Evolutionary conservation across 495 filamentous ascomycete genomes (phyloP).

Genomic region (Daldinia vernicosa): DNA sequence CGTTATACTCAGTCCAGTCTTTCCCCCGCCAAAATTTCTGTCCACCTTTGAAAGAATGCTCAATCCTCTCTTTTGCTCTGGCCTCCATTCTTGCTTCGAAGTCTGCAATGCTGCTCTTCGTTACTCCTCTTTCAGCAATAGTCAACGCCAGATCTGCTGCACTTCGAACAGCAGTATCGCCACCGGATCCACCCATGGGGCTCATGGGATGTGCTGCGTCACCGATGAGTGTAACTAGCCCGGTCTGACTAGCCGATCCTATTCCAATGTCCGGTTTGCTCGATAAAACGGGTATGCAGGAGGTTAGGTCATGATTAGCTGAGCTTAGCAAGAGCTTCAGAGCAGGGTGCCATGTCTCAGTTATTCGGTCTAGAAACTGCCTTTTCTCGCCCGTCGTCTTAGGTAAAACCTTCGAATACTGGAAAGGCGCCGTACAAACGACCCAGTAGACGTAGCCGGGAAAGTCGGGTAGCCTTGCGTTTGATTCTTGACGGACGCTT

Average conservation of each 20-base stretch:
- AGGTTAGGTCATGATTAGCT: slow-evolving; percentile 47
- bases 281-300: slow-evolving; percentile 51
- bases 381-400: slow-evolving; percentile 42
- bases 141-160: slow-evolving; percentile 42
- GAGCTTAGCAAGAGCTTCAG: slow-evolving; percentile 50
- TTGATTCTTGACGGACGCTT: slow-evolving; percentile 47
- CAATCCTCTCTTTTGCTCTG: slow-evolving; percentile 38
- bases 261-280: slow-evolving; percentile 50
- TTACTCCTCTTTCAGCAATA: slow-evolving; percentile 38
- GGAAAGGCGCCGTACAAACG: slow-evolving; percentile 29
- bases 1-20: slow-evolving; percentile 41
- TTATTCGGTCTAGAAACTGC: slow-evolving; percentile 34
- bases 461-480: slow-evolving; percentile 31
- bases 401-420: slow-evolving; percentile 24
- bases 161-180: slow-evolving; percentile 41
- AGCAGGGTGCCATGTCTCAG: slow-evolving; percentile 42
- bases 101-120: slow-evolving; percentile 17
- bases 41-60: slow-evolving; percentile 42
- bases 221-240: slow-evolving; percentile 40
- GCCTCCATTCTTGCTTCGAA: slow-evolving; percentile 46
- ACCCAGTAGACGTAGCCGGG: slow-evolving; percentile 38
- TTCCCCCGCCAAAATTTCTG: slow-evolving; percentile 45
- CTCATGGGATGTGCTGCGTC: slow-evolving; percentile 44
- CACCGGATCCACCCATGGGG: slow-evolving; percentile 46
- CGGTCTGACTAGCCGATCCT: slow-evolving; percentile 21